Evolutionary conservation across 2,329 filamentous ascomycete species (phyloP).

Genomic region (Diplocarpon rosae): DNA sequence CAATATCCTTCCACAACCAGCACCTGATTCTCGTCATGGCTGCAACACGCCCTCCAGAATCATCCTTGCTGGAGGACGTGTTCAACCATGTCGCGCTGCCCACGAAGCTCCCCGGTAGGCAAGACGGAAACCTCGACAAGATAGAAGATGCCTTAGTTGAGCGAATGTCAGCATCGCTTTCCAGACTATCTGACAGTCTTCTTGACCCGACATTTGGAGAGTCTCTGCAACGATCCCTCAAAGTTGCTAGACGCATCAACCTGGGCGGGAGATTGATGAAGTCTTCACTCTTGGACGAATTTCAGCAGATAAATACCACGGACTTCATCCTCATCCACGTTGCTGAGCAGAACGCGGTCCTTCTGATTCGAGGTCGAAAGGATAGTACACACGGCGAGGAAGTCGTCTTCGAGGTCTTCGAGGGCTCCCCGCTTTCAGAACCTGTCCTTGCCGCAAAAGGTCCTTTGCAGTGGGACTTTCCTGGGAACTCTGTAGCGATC

Average conservation of each 20-base stretch:
- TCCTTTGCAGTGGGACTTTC: constrained; percentile 49
- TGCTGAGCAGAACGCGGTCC: constrained; percentile 37
- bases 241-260: neutral
- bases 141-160: constrained; percentile 8
- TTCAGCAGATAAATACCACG: constrained; percentile 23
- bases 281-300: constrained; percentile 20
- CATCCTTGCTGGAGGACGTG: constrained; percentile 8
- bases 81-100: constrained; percentile 18
- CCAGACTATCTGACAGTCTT: neutral
- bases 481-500: constrained; percentile 40
- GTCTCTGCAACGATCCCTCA: too few species aligned
- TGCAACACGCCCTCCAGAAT: neutral
- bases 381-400: constrained; percentile 15
- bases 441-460: constrained; percentile 39
- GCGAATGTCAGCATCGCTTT: constrained; percentile 7
- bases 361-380: constrained; percentile 30
- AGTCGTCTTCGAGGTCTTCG: constrained; percentile 48
- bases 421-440: constrained; percentile 43
- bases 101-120: constrained; percentile 12
- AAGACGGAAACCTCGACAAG: constrained; percentile 8
- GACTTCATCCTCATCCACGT: constrained; percentile 34
- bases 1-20: too few species aligned
- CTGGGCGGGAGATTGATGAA: constrained; percentile 13
- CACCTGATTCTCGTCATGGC: too few species aligned
- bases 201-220: too few species aligned